These are phyloP conservation scores for Haematococcus lacustris DNA, from an alignment of 139 green algal genomes.

Conservation along the genomic window DNA sequence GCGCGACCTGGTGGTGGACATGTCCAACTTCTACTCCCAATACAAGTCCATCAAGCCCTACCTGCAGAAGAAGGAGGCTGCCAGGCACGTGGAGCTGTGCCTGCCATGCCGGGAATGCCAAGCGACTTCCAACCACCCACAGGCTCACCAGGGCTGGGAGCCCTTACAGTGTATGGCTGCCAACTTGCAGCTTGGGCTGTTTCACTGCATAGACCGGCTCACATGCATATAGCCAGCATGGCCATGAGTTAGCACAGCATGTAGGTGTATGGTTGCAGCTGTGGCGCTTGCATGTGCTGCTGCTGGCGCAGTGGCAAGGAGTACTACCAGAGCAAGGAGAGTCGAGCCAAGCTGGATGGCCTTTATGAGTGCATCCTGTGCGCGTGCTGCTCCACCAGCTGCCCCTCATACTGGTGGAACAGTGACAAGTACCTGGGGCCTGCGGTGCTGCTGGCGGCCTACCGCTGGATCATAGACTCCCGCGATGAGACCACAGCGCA, in stretches of 20 bases:
- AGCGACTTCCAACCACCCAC: too few species aligned
- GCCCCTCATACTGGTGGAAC: slow-evolving; percentile 98
- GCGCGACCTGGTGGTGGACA: slow-evolving; percentile 97
- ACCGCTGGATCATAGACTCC: slow-evolving; percentile 69
- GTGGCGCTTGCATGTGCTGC: too few species aligned
- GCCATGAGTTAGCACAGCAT: too few species aligned
- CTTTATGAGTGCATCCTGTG: slow-evolving; percentile 99
- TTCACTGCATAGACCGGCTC: too few species aligned
- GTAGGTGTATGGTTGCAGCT: too few species aligned
- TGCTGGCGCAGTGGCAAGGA: slow-evolving; percentile 73
- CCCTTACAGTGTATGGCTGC: too few species aligned
- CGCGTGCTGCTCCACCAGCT: slow-evolving; percentile 95
- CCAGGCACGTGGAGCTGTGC: slow-evolving; percentile 6
- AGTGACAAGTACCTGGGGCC: slow-evolving; percentile 98
- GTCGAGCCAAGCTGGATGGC: slow-evolving; percentile 89
- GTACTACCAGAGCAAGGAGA: slow-evolving; percentile 83
- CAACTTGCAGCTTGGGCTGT: too few species aligned
- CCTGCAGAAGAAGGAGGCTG: slow-evolving; percentile 71
- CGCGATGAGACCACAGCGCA: slow-evolving; percentile 86
- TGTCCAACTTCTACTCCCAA: slow-evolving; percentile 98
- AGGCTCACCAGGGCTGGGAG: too few species aligned
- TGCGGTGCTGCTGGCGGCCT: slow-evolving; percentile 88
- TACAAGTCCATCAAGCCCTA: slow-evolving; percentile 99
- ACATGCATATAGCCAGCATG: too few species aligned
- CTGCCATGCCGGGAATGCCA: too few species aligned